Conservation (phyloP, 2,329 filamentous ascomycete genomes). For the Aspergillus chevalieri region DNA sequence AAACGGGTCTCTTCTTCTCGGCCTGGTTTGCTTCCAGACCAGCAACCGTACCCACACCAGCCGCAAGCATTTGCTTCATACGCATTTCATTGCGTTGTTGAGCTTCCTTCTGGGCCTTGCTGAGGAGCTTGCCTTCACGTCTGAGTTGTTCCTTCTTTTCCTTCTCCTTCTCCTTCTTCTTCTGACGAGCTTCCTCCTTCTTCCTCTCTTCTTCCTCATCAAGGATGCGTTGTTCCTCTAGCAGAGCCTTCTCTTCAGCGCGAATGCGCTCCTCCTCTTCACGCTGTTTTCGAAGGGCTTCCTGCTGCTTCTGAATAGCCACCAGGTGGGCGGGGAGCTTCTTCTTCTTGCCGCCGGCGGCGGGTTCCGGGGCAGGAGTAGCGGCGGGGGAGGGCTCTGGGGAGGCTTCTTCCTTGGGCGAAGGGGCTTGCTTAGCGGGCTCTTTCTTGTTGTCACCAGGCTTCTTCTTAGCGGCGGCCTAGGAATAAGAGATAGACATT, state of each 20-base stretch:
- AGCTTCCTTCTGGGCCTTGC: slow-evolving; percentile 44
- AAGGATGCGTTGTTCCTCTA: slow-evolving; percentile 31
- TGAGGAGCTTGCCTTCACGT: slow-evolving; percentile 45
- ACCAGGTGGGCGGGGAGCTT: slow-evolving; percentile 63
- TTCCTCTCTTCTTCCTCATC: slow-evolving; percentile 43
- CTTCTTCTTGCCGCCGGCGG: slow-evolving; percentile 67
- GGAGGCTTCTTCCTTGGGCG: neutral
- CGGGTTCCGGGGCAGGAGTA: slow-evolving; percentile 25
- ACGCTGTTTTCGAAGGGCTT: slow-evolving; percentile 38
- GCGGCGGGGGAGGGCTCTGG: slow-evolving; percentile 23
- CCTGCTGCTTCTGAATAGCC: slow-evolving; percentile 46
- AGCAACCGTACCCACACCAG: slow-evolving; percentile 41
- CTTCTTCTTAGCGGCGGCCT: slow-evolving; percentile 81
- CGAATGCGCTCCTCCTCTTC: slow-evolving; percentile 39
- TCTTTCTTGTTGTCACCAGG: slow-evolving; percentile 25
- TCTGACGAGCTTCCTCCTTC: slow-evolving; percentile 41
- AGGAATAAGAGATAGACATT: slow-evolving; percentile 5
- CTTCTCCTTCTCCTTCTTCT: slow-evolving; percentile 45
- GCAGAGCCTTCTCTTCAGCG: slow-evolving; percentile 36
- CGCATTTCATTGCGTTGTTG: slow-evolving; percentile 43
- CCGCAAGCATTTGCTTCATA: slow-evolving; percentile 45
- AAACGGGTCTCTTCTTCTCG: slow-evolving; percentile 70
- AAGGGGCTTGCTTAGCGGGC: slow-evolving; percentile 6
- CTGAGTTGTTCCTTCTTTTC: slow-evolving; percentile 47
- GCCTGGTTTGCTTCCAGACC: slow-evolving; percentile 40